phyloP scores from a whole-genome alignment of 371 early-diverging fungal species.

The Choanephora cucurbitarum region DNA sequence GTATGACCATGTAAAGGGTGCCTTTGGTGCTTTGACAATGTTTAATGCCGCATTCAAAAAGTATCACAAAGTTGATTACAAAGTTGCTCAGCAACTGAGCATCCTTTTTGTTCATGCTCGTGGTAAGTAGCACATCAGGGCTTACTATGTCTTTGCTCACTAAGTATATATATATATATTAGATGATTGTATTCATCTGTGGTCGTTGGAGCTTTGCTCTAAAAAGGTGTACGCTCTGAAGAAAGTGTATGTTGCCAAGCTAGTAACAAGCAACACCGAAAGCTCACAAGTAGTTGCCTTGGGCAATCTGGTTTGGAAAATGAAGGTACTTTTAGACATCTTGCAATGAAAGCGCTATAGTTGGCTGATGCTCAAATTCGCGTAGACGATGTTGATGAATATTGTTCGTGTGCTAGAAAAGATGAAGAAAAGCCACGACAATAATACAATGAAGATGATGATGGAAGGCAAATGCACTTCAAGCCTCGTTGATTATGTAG shows the following conservation, averaged over 20 bases:
- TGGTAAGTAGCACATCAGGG: conserved; percentile 11
- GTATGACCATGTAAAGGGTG: conserved; percentile 12
- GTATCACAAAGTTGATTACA: conserved; percentile 3
- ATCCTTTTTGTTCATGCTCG: conserved; percentile 14
- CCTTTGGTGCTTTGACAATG: conserved; percentile 9
- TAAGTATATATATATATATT: conserved; percentile 3
- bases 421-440: conserved; percentile 14
- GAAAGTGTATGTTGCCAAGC: conserved; percentile 13
- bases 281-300: conserved; percentile 7
- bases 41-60: conserved; percentile 13
- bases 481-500: conserved; percentile 2
- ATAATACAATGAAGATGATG: conserved; percentile 7
- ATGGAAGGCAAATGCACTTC: background rate
- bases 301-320: conserved; percentile 14
- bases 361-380: conserved; percentile 1
- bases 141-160: conserved; percentile 9
- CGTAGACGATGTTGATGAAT: conserved; percentile 4
- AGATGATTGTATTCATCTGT: conserved; percentile 20
- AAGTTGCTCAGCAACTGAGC: conserved; percentile 7
- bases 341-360: conserved; percentile 6
- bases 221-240: conserved; percentile 10
- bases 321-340: conserved; percentile 12
- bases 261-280: background rate
- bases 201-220: conserved; percentile 20
- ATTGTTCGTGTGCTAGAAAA: conserved; percentile 2